These are phyloP conservation scores for Elsinoe batatas DNA, from an alignment of 2,329 filamentous ascomycete genomes.

Conservation along the genomic window DNA sequence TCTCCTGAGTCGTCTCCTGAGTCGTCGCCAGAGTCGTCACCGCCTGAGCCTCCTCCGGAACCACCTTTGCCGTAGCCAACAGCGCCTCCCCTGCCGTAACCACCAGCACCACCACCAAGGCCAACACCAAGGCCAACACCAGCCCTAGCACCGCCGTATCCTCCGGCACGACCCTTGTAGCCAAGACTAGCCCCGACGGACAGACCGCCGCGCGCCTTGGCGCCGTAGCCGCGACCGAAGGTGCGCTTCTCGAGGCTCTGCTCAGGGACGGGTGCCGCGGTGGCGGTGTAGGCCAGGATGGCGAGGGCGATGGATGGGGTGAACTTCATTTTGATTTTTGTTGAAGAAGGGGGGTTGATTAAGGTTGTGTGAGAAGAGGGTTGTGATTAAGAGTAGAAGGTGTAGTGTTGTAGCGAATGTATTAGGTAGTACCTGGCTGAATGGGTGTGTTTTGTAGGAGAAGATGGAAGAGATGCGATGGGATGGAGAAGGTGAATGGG, in stretches of 20 bases:
- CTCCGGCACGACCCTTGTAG: neutral
- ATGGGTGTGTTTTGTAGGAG: neutral
- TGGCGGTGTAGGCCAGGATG: constrained; percentile 9
- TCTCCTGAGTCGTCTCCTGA: neutral
- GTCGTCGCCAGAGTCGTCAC: neutral
- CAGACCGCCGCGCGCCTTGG: neutral
- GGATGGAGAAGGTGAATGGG: neutral
- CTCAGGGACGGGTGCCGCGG: neutral
- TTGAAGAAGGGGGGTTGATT: neutral
- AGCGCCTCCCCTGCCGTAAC: neutral
- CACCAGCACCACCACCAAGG: neutral
- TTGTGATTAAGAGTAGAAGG: neutral
- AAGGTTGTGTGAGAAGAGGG: neutral
- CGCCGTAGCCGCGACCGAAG: neutral
- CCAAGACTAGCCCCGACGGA: neutral
- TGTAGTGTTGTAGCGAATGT: neutral
- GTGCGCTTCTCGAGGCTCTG: constrained; percentile 4
- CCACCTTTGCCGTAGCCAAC: too few species aligned
- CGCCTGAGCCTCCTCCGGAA: neutral
- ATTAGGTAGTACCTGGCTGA: constrained; percentile 1
- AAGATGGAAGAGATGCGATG: neutral
- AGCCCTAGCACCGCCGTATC: neutral
- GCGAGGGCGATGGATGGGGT: neutral
- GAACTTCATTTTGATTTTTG: constrained; percentile 4
- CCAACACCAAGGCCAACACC: neutral